Percentiles rank a stretch among this genome's conserved stretches.
phyloP scores from a whole-genome alignment of 345 rosid genomes.

The Hypericum perforatum region DNA sequence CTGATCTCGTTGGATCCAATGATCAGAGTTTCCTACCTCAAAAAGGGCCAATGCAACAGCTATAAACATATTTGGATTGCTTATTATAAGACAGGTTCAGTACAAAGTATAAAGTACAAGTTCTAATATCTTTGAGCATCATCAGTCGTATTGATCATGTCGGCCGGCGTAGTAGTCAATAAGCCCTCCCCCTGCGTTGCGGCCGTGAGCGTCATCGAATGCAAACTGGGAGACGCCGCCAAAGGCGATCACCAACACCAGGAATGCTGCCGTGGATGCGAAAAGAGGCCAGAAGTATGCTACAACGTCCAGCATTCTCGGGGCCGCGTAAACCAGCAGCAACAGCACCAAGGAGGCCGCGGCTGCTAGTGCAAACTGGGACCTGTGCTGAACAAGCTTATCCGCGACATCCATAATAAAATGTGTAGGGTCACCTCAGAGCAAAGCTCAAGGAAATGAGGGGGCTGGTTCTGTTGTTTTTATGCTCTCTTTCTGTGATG shows the following conservation, averaged over 20 bases:
- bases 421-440: no score
- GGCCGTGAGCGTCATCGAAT: conserved; percentile 26
- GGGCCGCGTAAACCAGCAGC: conserved; percentile 40
- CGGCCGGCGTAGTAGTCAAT: conserved; percentile 58
- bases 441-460: no score
- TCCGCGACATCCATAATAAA: conserved; percentile 34
- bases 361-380: conserved; percentile 33
- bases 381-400: conserved; percentile 45
- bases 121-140: conserved; percentile 13
- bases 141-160: conserved; percentile 16
- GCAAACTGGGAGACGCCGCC: conserved; percentile 52
- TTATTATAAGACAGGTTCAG: no score
- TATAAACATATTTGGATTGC: no score
- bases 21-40: not conserved
- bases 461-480: not conserved
- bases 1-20: conserved; percentile 16
- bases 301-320: conserved; percentile 43
- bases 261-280: conserved; percentile 66
- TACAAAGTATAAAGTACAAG: no score
- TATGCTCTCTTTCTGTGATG: no score
- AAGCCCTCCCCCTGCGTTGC: conserved; percentile 43
- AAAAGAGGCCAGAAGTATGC: conserved; percentile 82
- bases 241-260: conserved; percentile 38
- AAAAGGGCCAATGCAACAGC: no score
- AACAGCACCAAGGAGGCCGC: conserved; percentile 22